Evolutionary conservation across 1,139 yeast species (phyloP).

Genomic region (Scheffersomyces segobiensis): DNA sequence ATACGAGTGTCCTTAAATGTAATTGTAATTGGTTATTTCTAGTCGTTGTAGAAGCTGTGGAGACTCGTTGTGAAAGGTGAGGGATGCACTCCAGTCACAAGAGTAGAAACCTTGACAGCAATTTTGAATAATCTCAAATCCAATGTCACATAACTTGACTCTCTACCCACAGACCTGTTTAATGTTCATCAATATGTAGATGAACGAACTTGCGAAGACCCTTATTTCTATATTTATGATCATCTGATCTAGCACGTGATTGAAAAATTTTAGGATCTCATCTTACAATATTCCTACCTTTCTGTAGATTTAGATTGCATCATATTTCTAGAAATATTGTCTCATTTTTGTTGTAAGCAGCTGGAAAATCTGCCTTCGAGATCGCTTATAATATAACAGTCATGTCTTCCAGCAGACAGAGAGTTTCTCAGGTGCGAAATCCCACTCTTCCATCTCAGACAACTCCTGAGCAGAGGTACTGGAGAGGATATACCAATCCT

Average conservation of each 20-base stretch:
- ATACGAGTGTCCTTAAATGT: neutral
- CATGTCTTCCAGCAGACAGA: constrained; percentile 80
- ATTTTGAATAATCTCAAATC: too few relatives aligned
- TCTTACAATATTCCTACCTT: constrained; percentile 3
- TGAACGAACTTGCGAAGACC: neutral
- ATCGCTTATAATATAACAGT: neutral
- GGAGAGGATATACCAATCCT: constrained; percentile 85
- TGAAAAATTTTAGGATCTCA: constrained; percentile 10
- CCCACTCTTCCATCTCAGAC: constrained; percentile 78
- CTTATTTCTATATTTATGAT: neutral
- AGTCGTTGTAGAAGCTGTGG: neutral
- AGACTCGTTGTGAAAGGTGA: neutral
- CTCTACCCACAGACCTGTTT: too few relatives aligned
- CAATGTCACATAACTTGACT: too few relatives aligned
- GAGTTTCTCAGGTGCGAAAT: constrained; percentile 67
- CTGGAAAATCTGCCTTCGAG: neutral
- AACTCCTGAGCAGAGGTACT: constrained; percentile 91
- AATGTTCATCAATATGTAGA: too few relatives aligned
- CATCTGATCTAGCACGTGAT: constrained; percentile 2
- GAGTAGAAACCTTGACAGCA: too few relatives aligned
- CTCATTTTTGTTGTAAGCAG: neutral
- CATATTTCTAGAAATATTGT: neutral
- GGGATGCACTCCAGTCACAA: too few relatives aligned
- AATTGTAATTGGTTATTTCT: neutral
- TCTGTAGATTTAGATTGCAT: neutral